Evolutionary conservation across 352 stramenopile species (phyloP).

Genomic region (Phytophthora litchii): DNA sequence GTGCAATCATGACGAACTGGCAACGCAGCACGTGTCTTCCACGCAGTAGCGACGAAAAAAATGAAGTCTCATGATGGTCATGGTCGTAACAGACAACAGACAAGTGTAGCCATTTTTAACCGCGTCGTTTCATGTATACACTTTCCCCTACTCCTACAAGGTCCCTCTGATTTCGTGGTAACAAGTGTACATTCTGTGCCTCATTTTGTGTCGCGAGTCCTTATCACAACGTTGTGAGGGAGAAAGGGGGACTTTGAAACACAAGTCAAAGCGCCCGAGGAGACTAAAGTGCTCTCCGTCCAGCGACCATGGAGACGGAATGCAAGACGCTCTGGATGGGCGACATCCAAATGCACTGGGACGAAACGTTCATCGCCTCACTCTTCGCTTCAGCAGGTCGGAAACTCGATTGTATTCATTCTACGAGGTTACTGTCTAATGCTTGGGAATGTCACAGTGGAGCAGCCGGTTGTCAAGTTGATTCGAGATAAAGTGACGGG

Average conservation of each 20-base stretch:
- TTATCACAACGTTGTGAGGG: conserved; percentile 31
- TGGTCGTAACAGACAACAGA: conserved; percentile 11
- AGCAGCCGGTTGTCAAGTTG: conserved; percentile 89
- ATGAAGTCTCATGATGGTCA: neutral
- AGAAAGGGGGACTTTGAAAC: conserved; percentile 26
- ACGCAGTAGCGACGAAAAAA: too few relatives aligned
- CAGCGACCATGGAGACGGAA: conserved; percentile 34
- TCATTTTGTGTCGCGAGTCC: conserved; percentile 6
- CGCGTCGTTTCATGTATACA: conserved; percentile 31
- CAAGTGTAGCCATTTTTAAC: conserved; percentile 26
- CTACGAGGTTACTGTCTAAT: neutral
- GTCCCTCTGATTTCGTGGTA: conserved; percentile 13
- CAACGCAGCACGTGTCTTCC: too few relatives aligned
- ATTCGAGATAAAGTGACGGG: conserved; percentile 92
- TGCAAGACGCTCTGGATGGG: conserved; percentile 93
- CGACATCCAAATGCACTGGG: conserved; percentile 91
- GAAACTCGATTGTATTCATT: too few relatives aligned
- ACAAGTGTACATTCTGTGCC: conserved; percentile 12
- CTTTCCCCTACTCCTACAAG: conserved; percentile 2
- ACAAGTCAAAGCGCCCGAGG: conserved; percentile 26
- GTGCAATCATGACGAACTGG: conserved; percentile 17
- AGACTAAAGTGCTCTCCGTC: conserved; percentile 6
- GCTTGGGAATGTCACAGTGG: conserved; percentile 44
- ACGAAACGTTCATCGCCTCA: conserved; percentile 87
- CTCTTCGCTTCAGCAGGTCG: conserved; percentile 74